Evolutionary conservation across 805 yeast genomes (phyloP).

Genomic region (Schwanniomyces yamadae): DNA sequence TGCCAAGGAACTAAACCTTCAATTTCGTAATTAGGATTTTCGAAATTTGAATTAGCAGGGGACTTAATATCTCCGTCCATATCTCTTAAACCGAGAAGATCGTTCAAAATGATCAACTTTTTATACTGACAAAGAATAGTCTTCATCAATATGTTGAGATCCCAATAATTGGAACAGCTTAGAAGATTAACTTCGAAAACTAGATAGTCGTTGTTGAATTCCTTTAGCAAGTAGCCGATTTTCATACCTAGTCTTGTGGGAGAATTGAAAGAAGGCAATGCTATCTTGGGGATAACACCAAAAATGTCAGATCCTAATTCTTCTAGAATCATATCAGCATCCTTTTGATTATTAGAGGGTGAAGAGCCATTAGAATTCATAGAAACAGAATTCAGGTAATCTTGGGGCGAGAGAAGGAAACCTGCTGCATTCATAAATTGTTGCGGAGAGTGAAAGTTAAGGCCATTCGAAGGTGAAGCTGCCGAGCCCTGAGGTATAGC

Average conservation of each 20-base stretch:
- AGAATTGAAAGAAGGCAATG: slow-evolving; percentile 68
- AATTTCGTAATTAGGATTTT: slow-evolving; percentile 9
- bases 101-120: slow-evolving; percentile 48
- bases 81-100: slow-evolving; percentile 33
- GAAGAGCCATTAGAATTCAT: slow-evolving; percentile 3
- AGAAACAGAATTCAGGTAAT: slow-evolving; percentile 10
- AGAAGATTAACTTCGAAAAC: slow-evolving; percentile 64
- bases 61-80: slow-evolving; percentile 15
- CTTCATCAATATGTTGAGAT: slow-evolving; percentile 53
- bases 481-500: slow-evolving; percentile 17
- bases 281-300: slow-evolving; percentile 57
- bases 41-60: slow-evolving; percentile 2
- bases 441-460: slow-evolving; percentile 36
- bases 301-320: slow-evolving; percentile 52
- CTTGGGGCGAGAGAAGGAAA: slow-evolving; percentile 33
- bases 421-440: slow-evolving; percentile 34
- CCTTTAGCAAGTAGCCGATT: slow-evolving; percentile 64
- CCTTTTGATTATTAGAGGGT: slow-evolving; percentile 1
- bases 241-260: slow-evolving; percentile 68
- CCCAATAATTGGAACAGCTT: slow-evolving; percentile 71
- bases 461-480: slow-evolving; percentile 27
- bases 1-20: slow-evolving; percentile 67
- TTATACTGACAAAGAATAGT: slow-evolving; percentile 60
- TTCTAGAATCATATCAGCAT: slow-evolving; percentile 32
- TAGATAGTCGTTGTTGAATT: slow-evolving; percentile 21